Evolutionary conservation across 1,139 yeast genomes (phyloP), one percentile per base, ranked within the genome.

Genomic region (Zygosaccharomyces pseudobailii): DNA sequence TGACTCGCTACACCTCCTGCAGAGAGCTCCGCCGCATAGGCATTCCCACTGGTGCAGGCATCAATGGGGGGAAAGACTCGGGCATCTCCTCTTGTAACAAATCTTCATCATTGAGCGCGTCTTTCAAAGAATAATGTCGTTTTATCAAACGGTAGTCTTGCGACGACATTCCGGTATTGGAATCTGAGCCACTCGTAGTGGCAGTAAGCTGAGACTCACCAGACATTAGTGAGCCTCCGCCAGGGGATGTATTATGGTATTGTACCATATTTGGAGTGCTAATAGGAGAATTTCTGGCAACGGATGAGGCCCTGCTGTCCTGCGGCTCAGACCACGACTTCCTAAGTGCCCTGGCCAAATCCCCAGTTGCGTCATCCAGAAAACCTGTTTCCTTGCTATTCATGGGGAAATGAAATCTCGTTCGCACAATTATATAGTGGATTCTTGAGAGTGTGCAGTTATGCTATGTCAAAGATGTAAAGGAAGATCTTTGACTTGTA

Each of bases 321-420:
- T 58, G 61, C 21, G 63, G 51, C 41, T 62, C 65, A 9, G 64
- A 57, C 66, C 67, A 62, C 21, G 69, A 63, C 37, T 61, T 63
- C 42, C 63, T 55, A 24, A 65, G 56, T 8, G 67, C 66, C 35
- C 57, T 59, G 3, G 61, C 68, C 33, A 65, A 45, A 24, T 61
- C 67, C 3, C 51, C 49, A 4, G 45, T 49, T 6, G 52, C 42
- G n/a, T 46, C 49, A 6, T 53, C 57, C 9, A 48, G 41, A 30
- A 35, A 17, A 6, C 24, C 37, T 8, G 8, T 28, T 13, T 37
- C 43, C 42, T 34, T 27, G 25, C 24, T 42, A 23, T 28, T 42
- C 13, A 34, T n/a, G 33, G 33, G 19, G 19, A 30, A 10, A n/a
- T 4, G 19, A n/a, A 30, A 30, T 9, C 17, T 13, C 10, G 13